Base-by-base conservation (phyloP, 495 filamentous ascomycete genomes). In the Penicillium tannophilum region DNA sequence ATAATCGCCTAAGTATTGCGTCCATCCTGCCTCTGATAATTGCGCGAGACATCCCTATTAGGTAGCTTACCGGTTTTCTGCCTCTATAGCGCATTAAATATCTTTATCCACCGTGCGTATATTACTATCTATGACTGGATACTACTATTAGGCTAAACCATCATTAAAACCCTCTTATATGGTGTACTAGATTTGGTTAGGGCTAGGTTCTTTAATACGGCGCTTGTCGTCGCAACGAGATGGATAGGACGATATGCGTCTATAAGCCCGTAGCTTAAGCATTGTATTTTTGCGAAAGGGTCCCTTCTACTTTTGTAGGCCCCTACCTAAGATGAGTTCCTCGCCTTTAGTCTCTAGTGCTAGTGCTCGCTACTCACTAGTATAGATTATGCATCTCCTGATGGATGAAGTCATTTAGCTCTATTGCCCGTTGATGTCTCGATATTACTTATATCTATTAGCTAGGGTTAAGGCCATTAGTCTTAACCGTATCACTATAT, bases 221-320 rank as follows among this genome's bases (percentile, higher is more conserved):
- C 43, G 19, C 43, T 45, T 19, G 43, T 45, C 17, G 17, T 12
- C 33, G 33, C 33, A 3, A 12, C 33, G 7, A 9, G 33, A 10
- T 3, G 11, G 33, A 41, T 41, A 19, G 43, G 43, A 10, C 19
- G 43, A 45, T 7, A 45, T 50, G 24, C 26, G 47, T 50, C 47
- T 50, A 11, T 24, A 24, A 50, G 47, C 47, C 47, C 28, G 47
- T 4, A 50, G 2, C 26, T 50, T 31, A 16, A 50, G 47, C 16
- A 50, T 50, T 33, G 23, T 6, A 50, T 50, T 7, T 50, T n/a
- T 50, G 47, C 47, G 23, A n/a, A 50, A 50, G 14, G 47, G 2
- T 9, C 47, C 43, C 26, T 31, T 31, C 47, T 50, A 16, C 26
- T 28, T 50, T 28, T 9, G 9, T 12, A 46, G 44, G 44, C 19